A percentile compares a stretch with the other conserved stretches of the same genome.
These are phyloP conservation scores for Clarireedia hainanense DNA, from an alignment of 2,329 filamentous ascomycete genomes.

Conservation along the genomic window DNA sequence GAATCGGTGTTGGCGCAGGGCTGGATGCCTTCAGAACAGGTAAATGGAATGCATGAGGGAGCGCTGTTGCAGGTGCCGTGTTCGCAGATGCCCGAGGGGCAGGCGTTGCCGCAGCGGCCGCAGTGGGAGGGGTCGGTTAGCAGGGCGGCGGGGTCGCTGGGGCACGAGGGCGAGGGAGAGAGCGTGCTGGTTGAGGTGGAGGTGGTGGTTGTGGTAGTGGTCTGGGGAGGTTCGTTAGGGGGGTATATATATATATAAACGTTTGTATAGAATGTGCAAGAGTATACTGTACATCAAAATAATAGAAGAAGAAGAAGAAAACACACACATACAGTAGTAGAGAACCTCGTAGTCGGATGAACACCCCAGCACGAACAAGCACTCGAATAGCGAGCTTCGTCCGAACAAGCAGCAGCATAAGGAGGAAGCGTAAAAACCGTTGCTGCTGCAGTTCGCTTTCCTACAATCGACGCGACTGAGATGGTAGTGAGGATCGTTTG, in stretches of 20 bases:
- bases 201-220: not conserved
- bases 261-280: no score
- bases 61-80: constrained; percentile 2
- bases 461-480: constrained; percentile 2
- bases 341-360: not conserved
- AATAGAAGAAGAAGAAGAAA: not conserved
- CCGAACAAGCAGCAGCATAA: constrained; percentile 7
- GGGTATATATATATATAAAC: no score
- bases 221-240: not conserved
- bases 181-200: not conserved
- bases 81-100: constrained; percentile 5
- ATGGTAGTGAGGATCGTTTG: constrained; percentile 4
- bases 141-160: not conserved
- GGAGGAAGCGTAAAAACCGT: constrained; percentile 3
- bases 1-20: not conserved
- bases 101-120: constrained; percentile 4
- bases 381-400: constrained; percentile 3
- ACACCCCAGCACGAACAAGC: constrained; percentile 12
- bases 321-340: not conserved
- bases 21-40: constrained; percentile 3
- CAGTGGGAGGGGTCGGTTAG: not conserved
- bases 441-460: not conserved
- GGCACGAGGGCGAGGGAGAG: not conserved
- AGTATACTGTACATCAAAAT: not conserved
- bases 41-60: not conserved